A percentile compares a stretch with the other conserved stretches of the same genome.
phyloP scores from a whole-genome alignment of 257 asterid species.

The Fraxinus americana region DNA sequence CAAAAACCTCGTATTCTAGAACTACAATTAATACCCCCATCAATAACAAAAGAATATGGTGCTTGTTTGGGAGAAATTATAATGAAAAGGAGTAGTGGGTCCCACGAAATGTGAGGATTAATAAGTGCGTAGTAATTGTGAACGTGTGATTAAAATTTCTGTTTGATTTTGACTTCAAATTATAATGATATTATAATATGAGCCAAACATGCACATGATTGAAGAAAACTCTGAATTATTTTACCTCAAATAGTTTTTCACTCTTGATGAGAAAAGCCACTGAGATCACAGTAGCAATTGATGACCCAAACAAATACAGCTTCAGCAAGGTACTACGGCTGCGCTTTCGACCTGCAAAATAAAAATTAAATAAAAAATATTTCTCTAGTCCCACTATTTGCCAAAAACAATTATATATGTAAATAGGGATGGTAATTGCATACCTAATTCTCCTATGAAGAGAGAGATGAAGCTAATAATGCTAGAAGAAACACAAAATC shows the following conservation, averaged over 20 bases:
- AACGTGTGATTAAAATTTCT: too few species aligned
- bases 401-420: conserved; percentile 1
- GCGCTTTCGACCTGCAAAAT: conserved; percentile 68
- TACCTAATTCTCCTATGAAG: conserved; percentile 78
- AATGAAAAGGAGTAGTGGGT: neutral
- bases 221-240: conserved; percentile 5
- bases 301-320: conserved; percentile 66
- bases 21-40: neutral
- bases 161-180: too few species aligned
- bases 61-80: too few species aligned
- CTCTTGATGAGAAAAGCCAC: conserved; percentile 41
- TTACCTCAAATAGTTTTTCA: conserved; percentile 49
- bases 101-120: neutral
- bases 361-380: conserved; percentile 13
- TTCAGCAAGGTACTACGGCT: conserved; percentile 60
- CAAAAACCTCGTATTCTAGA: neutral
- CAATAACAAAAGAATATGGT: neutral
- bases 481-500: conserved; percentile 40
- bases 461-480: conserved; percentile 54
- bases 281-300: conserved; percentile 53
- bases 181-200: too few species aligned
- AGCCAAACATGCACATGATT: neutral
- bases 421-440: conserved; percentile 4
- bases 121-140: too few species aligned
- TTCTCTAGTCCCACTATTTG: neutral